phyloP scores from a whole-genome alignment of 2,329 filamentous ascomycete genomes.

The Thielaviopsis euricoi region DNA sequence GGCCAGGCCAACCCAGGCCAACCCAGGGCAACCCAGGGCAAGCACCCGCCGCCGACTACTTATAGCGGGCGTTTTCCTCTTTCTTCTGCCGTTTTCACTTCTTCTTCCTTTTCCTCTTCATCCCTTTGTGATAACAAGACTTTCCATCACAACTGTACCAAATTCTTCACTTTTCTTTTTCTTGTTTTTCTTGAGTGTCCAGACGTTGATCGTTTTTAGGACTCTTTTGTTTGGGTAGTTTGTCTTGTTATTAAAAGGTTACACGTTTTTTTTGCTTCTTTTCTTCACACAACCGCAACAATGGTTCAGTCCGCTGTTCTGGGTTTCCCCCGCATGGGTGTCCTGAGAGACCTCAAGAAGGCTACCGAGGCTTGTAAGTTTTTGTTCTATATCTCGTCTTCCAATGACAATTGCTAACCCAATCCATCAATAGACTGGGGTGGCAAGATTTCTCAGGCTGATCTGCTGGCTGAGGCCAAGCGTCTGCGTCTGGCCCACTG shows the following conservation, averaged over 20 bases:
- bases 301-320: slow-evolving; percentile 64
- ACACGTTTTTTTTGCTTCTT: neutral
- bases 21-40: neutral
- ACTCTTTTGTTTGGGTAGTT: neutral
- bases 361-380: slow-evolving; percentile 77
- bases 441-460: slow-evolving; percentile 81
- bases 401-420: slow-evolving; percentile 13
- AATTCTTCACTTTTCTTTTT: neutral
- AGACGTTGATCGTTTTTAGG: slow-evolving; percentile 7
- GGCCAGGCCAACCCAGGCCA: too few relatives aligned
- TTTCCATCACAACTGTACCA: slow-evolving; percentile 2
- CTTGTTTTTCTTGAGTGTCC: slow-evolving; percentile 1
- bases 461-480: slow-evolving; percentile 90
- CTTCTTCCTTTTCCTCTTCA: neutral
- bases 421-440: slow-evolving; percentile 51
- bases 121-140: slow-evolving; percentile 3
- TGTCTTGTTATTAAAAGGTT: slow-evolving; percentile 5
- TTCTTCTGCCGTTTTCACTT: neutral
- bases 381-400: neutral
- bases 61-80: slow-evolving; percentile 2
- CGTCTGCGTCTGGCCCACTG: slow-evolving; percentile 91
- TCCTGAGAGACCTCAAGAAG: slow-evolving; percentile 98
- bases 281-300: slow-evolving; percentile 21
- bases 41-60: slow-evolving; percentile 4
- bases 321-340: slow-evolving; percentile 98